Conservation (phyloP, 345 rosid genomes). For the Linum lewisii region DNA sequence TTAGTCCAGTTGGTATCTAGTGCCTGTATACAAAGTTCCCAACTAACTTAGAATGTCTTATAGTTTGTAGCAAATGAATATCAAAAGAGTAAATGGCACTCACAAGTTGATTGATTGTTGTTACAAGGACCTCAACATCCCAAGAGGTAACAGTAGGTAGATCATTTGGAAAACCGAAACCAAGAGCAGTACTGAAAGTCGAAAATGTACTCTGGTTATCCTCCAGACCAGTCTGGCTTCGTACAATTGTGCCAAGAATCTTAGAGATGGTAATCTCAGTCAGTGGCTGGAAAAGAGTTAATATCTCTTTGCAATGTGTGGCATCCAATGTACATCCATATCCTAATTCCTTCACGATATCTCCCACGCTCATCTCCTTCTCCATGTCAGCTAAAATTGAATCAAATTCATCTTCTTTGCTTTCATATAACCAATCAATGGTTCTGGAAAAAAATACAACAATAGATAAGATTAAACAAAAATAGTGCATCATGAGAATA, state of each 20-base stretch:
- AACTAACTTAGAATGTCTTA: conserved; percentile 5
- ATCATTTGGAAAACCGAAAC: conserved; percentile 42
- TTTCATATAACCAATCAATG: conserved; percentile 33
- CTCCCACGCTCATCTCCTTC: conserved; percentile 68
- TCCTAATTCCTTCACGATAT: conserved; percentile 76
- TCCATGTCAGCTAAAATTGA: conserved; percentile 73
- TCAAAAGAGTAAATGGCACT: conserved; percentile 19
- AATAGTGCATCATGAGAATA: neutral
- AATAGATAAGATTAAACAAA: neutral
- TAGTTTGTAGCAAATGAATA: conserved; percentile 4
- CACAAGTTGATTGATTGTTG: conserved; percentile 69
- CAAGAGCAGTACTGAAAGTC: conserved; percentile 64
- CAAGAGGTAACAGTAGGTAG: conserved; percentile 45
- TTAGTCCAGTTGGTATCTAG: conserved; percentile 70
- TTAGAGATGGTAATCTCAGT: conserved; percentile 61
- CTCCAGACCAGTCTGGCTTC: conserved; percentile 44
- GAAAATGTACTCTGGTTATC: conserved; percentile 51
- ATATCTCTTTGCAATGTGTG: conserved; percentile 57
- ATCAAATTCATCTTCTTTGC: conserved; percentile 57
- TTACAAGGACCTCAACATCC: conserved; percentile 65
- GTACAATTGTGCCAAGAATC: conserved; percentile 50
- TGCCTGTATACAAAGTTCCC: conserved; percentile 42
- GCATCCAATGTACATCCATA: conserved; percentile 74
- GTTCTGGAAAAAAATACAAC: conserved; percentile 27
- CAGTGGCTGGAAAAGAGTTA: conserved; percentile 60